Base-by-base conservation (phyloP, 1,284 basidiomycete genomes). In the Pseudozyma pruni region DNA sequence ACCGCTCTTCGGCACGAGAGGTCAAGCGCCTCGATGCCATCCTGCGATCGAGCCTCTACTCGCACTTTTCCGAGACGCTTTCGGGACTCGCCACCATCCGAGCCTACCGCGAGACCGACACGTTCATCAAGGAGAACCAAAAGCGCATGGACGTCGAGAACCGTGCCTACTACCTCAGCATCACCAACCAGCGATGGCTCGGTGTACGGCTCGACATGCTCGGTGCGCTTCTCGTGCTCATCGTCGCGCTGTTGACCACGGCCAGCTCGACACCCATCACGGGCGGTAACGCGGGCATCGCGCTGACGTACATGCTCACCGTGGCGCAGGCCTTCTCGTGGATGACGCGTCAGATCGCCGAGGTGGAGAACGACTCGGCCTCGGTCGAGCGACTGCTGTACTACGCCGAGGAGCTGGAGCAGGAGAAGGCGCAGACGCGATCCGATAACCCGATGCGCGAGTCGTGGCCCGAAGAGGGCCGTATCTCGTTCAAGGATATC, bases 31-130 rank as follows among this genome's bases (percentile, higher is more conserved):
- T 91, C 16, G 90, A 91, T 78, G 89, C 89, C 0, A 74, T 90
- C 11, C 85, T 90, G 74, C 79, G 83, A 14, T 90, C 89, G 1
- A 83, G 88, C 2, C 84, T 92, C n/a, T 93, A 94, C 79, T 89
- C 91, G 8, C 91, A 93, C 83, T 88, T 94, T 80, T 90, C 90
- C 44, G 94, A 97, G 83, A 90, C 90, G n/a, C 85, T 95, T 8
- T 89, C 89, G 9, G 93, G 93, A 19, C 84, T 94, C 39, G 86
- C 90, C 1, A 94, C 92, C 2, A 92, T 94, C 47, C 88, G 92
- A n/a, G 91, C 92, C 0, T 95, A 94, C 51, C 74, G 75, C 38
- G 80, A 82, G 61, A 74, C 72, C 1, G 64, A 67, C 51, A 75
- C 70, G 14, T 81, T 97, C 86, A 83, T 87, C 49, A 80, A 81